Base-by-base conservation (phyloP, 306 rosid genomes). In the Begonia masoniana region DNA sequence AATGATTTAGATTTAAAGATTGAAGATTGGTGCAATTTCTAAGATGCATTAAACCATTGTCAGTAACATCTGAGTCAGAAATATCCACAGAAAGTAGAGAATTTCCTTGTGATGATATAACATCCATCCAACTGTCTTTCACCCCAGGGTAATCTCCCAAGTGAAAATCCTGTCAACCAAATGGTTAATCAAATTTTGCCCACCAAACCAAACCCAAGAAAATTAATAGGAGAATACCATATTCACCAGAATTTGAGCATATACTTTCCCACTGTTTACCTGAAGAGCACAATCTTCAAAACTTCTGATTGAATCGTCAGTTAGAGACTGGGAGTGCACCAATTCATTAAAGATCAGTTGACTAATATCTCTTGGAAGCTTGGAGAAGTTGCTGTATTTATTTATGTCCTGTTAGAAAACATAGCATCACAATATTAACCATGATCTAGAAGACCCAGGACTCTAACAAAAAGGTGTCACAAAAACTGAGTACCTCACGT, bases 241-340 rank as follows among this genome's bases (percentile, higher is more conserved):
- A 21, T 21, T 1, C 39, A 31, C 39, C 39, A 31, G 7, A 31
- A 31, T 3, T 31, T 31, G 39, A 31, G 39, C 39, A 31, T 31
- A 5, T 31, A 31, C 39, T 31, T 31, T 5, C 39, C 9, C 39
- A 31, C 39, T 31, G 39, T 31, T 15, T 76, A 91, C 97, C 96
- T 91, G 96, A 64, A 91, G 81, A 55, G 94, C 92, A 74, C 96
- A 91, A 74, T 91, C 94, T 54, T 82, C 80, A 66, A 91, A 91
- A 26, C 75, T 68, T 69, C 77, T 71, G 14, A 91, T 75, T 43
- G 68, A 69, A 62, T 46, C 74, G 54, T 62, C 55, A 47, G 76
- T 81, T 5, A 91, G 75, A 61, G 63, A 49, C 48, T 52, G 60
- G 31, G 84, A 71, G 61, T 49, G 70, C 50, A 85, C 92, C 80